Percentiles rank a stretch among this genome's conserved stretches.
These are phyloP conservation scores for Lasiodiplodia gonubiensis DNA, from an alignment of 2,329 filamentous ascomycete species.

Conservation along the genomic window DNA sequence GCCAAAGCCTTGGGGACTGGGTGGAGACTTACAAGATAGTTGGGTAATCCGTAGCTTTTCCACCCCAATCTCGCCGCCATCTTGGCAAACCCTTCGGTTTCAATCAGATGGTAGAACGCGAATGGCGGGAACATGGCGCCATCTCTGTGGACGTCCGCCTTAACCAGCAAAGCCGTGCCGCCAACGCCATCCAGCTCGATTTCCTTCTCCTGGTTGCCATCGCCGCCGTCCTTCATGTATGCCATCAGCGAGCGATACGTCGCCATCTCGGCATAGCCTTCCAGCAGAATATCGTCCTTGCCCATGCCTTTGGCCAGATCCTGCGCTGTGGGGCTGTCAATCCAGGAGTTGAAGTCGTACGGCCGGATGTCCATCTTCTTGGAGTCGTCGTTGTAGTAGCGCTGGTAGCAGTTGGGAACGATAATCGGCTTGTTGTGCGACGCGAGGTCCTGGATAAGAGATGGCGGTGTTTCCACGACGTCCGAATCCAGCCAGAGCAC, in stretches of 20 bases:
- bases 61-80: slow-evolving; percentile 92
- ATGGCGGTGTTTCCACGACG: slow-evolving; percentile 83
- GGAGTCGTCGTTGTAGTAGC: slow-evolving; percentile 72
- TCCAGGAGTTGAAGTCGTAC: slow-evolving; percentile 98
- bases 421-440: slow-evolving; percentile 87
- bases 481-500: slow-evolving; percentile 95
- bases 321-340: slow-evolving; percentile 81
- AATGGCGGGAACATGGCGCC: slow-evolving; percentile 99
- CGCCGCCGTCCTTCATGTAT: slow-evolving; percentile 66
- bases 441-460: slow-evolving; percentile 90
- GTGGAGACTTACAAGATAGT: slow-evolving; percentile 79
- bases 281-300: slow-evolving; percentile 87
- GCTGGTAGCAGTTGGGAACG: slow-evolving; percentile 94
- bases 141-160: slow-evolving; percentile 94
- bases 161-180: slow-evolving; percentile 89
- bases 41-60: slow-evolving; percentile 85
- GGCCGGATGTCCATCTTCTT: slow-evolving; percentile 76
- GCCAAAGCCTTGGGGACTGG: slow-evolving; percentile 12
- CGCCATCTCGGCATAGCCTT: slow-evolving; percentile 91
- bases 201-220: slow-evolving; percentile 61
- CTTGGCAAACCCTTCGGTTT: slow-evolving; percentile 97
- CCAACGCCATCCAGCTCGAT: slow-evolving; percentile 90
- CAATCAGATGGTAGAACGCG: slow-evolving; percentile 93
- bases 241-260: slow-evolving; percentile 94
- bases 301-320: slow-evolving; percentile 80